These are phyloP conservation scores for Tetrapyrgos nigripes DNA, from an alignment of 1,284 basidiomycete genomes.

Conservation along the genomic window DNA sequence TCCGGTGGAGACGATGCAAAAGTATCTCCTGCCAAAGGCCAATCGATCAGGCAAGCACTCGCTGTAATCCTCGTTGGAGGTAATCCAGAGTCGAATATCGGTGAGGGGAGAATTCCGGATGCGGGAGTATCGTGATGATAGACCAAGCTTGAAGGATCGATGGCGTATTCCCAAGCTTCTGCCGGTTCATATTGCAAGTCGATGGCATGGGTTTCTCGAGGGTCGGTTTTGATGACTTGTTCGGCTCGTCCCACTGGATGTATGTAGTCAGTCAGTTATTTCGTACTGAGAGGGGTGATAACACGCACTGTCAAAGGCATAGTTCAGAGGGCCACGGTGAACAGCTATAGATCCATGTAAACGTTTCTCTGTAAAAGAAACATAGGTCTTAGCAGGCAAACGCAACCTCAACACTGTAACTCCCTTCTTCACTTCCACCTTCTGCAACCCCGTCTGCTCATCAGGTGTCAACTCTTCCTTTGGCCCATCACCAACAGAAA, in stretches of 20 bases:
- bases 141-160: conserved; percentile 42
- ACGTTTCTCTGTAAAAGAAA: conserved; percentile 47
- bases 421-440: conserved; percentile 44
- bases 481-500: conserved; percentile 39
- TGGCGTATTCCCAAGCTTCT: conserved; percentile 45
- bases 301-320: conserved; percentile 42
- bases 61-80: conserved; percentile 46
- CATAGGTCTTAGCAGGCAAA: conserved; percentile 43
- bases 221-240: conserved; percentile 40
- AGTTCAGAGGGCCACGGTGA: conserved; percentile 49
- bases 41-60: conserved; percentile 44
- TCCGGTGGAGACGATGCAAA: conserved; percentile 44
- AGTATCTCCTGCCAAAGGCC: conserved; percentile 43
- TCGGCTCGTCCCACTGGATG: conserved; percentile 29
- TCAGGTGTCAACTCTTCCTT: conserved; percentile 33
- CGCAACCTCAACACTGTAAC: conserved; percentile 52
- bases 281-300: background rate
- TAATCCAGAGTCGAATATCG: conserved; percentile 44
- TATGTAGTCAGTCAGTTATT: background rate
- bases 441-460: conserved; percentile 43
- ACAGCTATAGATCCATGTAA: conserved; percentile 52
- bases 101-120: conserved; percentile 42
- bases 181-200: conserved; percentile 46
- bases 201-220: conserved; percentile 40
- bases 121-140: conserved; percentile 40